phyloP scores from a whole-genome alignment of 2,329 filamentous ascomycete species.

The Zymoseptoria brevis region DNA sequence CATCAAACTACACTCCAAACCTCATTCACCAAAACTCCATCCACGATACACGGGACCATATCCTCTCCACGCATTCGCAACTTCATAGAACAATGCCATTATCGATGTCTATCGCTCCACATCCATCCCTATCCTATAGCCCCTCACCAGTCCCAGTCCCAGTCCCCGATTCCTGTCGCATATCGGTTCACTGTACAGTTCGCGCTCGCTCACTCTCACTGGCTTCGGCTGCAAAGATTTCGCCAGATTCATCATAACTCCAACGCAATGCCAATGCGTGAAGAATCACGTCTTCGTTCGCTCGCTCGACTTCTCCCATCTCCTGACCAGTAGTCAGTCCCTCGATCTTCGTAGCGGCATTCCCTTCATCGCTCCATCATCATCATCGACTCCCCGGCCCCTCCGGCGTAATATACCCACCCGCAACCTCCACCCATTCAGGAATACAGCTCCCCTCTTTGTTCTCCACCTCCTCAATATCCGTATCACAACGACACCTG shows the following conservation, averaged over 20 bases:
- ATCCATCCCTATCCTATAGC: background rate
- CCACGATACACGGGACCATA: background rate
- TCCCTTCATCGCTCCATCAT: background rate
- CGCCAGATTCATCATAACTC: background rate
- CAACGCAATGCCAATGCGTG: background rate
- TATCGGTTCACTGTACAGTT: background rate
- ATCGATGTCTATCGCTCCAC: background rate
- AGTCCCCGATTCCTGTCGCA: background rate
- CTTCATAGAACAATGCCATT: background rate
- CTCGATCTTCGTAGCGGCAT: background rate
- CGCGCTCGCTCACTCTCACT: background rate
- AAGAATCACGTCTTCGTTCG: background rate
- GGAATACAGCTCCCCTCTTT: conserved; percentile 92
- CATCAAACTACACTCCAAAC: no score
- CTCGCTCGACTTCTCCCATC: background rate
- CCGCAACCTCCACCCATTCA: conserved; percentile 96
- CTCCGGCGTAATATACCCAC: conserved; percentile 59
- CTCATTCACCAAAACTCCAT: no score
- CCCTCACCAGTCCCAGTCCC: background rate
- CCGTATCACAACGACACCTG: conserved; percentile 91
- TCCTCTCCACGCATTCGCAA: background rate
- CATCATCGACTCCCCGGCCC: conserved; percentile 13
- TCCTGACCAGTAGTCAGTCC: background rate
- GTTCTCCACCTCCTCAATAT: conserved; percentile 94
- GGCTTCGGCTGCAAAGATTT: background rate